Percentiles rank a stretch among this genome's conserved stretches.
Conservation (phyloP, 495 filamentous ascomycete genomes). For the Penicillium tannophilum region DNA sequence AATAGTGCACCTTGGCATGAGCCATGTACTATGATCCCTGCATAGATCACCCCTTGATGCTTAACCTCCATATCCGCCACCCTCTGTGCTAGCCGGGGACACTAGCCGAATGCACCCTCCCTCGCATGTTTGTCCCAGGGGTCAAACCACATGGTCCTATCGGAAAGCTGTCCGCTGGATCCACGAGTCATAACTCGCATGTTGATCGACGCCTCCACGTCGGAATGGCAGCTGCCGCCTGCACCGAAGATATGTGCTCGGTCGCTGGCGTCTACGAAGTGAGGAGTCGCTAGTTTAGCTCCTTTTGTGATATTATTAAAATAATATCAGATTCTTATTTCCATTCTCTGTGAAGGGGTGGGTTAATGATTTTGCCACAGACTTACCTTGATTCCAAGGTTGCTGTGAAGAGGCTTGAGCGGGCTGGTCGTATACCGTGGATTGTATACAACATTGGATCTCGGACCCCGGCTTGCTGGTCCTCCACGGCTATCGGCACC, state of each 20-base stretch:
- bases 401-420: background rate
- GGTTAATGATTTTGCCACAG: constrained; percentile 3
- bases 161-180: constrained; percentile 11
- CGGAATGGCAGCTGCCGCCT: constrained; percentile 14
- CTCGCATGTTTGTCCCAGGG: constrained; percentile 20
- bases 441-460: background rate
- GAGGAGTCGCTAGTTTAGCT: constrained; percentile 14
- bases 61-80: constrained; percentile 10
- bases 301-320: constrained; percentile 11
- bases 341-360: constrained; percentile 9
- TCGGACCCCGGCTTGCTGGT: background rate
- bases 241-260: constrained; percentile 2
- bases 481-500: background rate
- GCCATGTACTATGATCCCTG: constrained; percentile 4
- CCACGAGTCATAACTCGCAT: constrained; percentile 16
- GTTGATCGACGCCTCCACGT: constrained; percentile 14
- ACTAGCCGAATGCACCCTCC: constrained; percentile 2
- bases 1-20: background rate
- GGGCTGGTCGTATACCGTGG: background rate
- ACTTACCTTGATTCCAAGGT: background rate
- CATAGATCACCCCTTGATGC: constrained; percentile 20
- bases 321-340: constrained; percentile 2
- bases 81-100: constrained; percentile 8
- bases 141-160: constrained; percentile 21
- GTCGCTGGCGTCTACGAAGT: constrained; percentile 10